A percentile compares a stretch with the other conserved stretches of the same genome.
Evolutionary conservation across 129 eudicot species (phyloP).

Genomic region (Arctium lappa): DNA sequence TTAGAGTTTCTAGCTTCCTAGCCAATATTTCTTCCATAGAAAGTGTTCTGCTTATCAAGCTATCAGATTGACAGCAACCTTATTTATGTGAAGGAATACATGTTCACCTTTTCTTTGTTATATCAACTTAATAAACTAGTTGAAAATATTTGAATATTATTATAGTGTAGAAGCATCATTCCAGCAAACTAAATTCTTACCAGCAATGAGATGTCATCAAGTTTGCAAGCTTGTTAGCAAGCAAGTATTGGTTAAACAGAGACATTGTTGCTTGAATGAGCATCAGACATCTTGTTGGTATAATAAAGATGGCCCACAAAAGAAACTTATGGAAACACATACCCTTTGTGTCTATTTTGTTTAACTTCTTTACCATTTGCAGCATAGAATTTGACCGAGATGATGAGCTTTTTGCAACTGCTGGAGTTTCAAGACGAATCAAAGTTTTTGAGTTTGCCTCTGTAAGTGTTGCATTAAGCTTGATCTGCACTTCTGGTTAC

Average conservation of each 20-base stretch:
- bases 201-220: neutral
- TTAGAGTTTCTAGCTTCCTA: neutral
- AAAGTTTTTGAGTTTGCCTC: slow-evolving; percentile 89
- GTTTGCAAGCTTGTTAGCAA: neutral
- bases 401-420: slow-evolving; percentile 94
- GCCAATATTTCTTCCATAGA: neutral
- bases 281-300: neutral
- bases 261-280: neutral
- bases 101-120: neutral
- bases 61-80: too few relatives aligned
- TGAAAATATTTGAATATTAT: neutral
- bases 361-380: slow-evolving; percentile 21
- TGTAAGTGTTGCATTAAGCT: slow-evolving; percentile 41
- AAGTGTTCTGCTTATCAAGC: too few relatives aligned
- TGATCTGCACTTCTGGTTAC: neutral
- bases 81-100: too few relatives aligned
- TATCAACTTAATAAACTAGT: neutral
- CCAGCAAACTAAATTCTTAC: neutral
- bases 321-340: neutral
- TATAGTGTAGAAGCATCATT: neutral
- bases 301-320: neutral
- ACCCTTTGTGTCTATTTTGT: neutral
- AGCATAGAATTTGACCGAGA: slow-evolving; percentile 97
- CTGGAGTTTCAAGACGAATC: slow-evolving; percentile 90
- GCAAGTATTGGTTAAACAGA: neutral